phyloP scores from a whole-genome alignment of 306 rosid genomes.

The Corylus avellana region DNA sequence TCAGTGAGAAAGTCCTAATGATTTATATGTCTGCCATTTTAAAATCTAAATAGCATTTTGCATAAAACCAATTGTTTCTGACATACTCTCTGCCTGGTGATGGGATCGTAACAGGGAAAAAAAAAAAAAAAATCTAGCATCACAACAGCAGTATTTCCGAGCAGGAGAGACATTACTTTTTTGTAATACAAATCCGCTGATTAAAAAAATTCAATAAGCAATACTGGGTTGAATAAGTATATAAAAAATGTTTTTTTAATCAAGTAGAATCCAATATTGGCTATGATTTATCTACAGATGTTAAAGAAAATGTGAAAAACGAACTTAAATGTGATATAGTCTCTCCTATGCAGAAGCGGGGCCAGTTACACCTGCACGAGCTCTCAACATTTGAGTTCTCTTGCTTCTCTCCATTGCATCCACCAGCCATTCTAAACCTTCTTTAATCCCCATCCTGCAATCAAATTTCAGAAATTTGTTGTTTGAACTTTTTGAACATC shows the following conservation, averaged over 20 bases:
- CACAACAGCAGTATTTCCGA: not conserved
- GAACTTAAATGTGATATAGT: constrained; percentile 22
- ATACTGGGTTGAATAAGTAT: not conserved
- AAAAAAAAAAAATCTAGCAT: no score
- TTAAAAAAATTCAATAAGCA: constrained; percentile 21
- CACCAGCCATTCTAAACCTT: constrained; percentile 90
- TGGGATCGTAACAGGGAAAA: no score
- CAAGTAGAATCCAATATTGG: constrained; percentile 34
- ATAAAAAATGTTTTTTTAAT: not conserved
- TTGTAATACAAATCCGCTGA: not conserved
- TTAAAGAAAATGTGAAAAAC: constrained; percentile 29
- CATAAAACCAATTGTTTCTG: no score
- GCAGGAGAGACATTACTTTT: not conserved
- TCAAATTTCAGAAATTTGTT: constrained; percentile 20
- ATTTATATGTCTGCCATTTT: no score
- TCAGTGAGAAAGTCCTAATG: no score
- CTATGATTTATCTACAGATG: constrained; percentile 38
- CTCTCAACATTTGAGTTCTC: constrained; percentile 89
- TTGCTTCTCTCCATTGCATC: constrained; percentile 96
- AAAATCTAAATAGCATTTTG: no score
- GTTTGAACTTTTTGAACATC: not conserved
- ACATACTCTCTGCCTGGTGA: no score
- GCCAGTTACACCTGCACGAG: constrained; percentile 71
- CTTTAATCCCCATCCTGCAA: constrained; percentile 88
- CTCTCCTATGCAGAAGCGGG: constrained; percentile 48